These are phyloP conservation scores for Agaricales sp. DNA, from an alignment of 1,284 basidiomycete species.

Conservation along the genomic window DNA sequence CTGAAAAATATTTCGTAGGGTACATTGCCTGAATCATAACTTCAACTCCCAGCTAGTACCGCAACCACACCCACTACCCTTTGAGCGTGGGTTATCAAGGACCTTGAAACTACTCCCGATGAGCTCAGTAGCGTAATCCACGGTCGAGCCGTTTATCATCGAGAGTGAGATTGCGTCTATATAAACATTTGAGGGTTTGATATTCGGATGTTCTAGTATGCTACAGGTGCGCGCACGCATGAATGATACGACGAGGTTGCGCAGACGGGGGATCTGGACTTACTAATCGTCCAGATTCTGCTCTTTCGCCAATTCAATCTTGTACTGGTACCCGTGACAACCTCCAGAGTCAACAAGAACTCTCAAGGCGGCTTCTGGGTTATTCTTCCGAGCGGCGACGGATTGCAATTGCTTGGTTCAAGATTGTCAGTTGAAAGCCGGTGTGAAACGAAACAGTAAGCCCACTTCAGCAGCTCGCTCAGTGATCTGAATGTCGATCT, in stretches of 20 bases:
- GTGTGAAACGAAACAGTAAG: conserved; percentile 3
- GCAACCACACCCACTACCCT: conserved; percentile 81
- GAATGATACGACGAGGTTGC: conserved; percentile 3
- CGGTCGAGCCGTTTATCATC: conserved; percentile 72
- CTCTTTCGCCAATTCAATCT: conserved; percentile 63
- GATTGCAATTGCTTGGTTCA: conserved; percentile 59
- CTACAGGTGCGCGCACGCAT: conserved; percentile 22
- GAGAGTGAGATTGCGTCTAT: conserved; percentile 76
- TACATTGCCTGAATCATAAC: too few species aligned
- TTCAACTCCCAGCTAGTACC: conserved; percentile 88
- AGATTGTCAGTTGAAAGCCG: conserved; percentile 2
- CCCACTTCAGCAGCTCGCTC: conserved; percentile 65
- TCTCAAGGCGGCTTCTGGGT: conserved; percentile 55
- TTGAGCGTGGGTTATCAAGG: conserved; percentile 74
- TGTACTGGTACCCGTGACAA: conserved; percentile 91
- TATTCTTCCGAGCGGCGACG: conserved; percentile 48
- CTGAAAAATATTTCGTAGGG: too few species aligned
- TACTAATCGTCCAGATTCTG: conserved; percentile 73
- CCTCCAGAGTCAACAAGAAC: conserved; percentile 83
- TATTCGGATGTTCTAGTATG: conserved; percentile 55
- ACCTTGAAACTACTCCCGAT: conserved; percentile 84
- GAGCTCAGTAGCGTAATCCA: conserved; percentile 86
- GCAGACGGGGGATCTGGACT: conserved; percentile 19
- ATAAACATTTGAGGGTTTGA: conserved; percentile 62
- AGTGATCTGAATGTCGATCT: conserved; percentile 45